A percentile compares a stretch with the other conserved stretches of the same genome.
Evolutionary conservation across 1,284 basidiomycete genomes (phyloP).

Genomic region (Taiwanofungus camphoratus): DNA sequence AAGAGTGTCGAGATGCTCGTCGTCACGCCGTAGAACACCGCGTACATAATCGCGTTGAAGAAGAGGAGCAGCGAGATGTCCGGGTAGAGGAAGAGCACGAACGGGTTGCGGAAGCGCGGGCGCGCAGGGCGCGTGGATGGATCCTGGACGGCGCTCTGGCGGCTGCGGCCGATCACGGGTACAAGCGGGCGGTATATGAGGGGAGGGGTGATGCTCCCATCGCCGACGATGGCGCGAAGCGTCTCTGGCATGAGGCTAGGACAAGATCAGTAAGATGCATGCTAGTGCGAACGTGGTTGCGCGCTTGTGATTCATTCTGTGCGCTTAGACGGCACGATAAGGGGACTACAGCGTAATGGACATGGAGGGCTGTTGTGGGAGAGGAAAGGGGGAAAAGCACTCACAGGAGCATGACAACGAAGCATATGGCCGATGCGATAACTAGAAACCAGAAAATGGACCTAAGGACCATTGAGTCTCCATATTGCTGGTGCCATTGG

Average conservation of each 20-base stretch:
- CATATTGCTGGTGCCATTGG: neutral
- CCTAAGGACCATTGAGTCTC: constrained; percentile 28
- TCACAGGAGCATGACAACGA: constrained; percentile 50
- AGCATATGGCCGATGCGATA: constrained; percentile 51
- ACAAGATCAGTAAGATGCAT: neutral
- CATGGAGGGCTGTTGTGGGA: too few species aligned
- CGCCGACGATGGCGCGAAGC: constrained; percentile 45
- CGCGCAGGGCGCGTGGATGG: constrained; percentile 26
- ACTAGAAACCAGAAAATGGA: constrained; percentile 79
- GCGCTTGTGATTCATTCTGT: too few species aligned
- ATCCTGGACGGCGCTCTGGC: constrained; percentile 10
- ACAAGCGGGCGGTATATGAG: constrained; percentile 47
- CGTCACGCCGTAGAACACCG: constrained; percentile 60
- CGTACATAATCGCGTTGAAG: constrained; percentile 52
- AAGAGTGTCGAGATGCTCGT: constrained; percentile 65
- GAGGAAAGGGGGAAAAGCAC: constrained; percentile 27
- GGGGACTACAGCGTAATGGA: too few species aligned
- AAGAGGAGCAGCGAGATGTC: constrained; percentile 62
- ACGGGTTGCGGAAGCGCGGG: constrained; percentile 46
- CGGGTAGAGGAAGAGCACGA: constrained; percentile 49
- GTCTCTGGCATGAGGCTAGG: constrained; percentile 45
- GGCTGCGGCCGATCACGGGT: constrained; percentile 43
- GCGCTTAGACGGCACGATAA: too few species aligned
- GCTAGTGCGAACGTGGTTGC: too few species aligned
- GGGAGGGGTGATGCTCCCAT: constrained; percentile 48